These are phyloP conservation scores for Verticillium dahliae DNA, from an alignment of 2,329 filamentous ascomycete genomes.

Conservation along the genomic window DNA sequence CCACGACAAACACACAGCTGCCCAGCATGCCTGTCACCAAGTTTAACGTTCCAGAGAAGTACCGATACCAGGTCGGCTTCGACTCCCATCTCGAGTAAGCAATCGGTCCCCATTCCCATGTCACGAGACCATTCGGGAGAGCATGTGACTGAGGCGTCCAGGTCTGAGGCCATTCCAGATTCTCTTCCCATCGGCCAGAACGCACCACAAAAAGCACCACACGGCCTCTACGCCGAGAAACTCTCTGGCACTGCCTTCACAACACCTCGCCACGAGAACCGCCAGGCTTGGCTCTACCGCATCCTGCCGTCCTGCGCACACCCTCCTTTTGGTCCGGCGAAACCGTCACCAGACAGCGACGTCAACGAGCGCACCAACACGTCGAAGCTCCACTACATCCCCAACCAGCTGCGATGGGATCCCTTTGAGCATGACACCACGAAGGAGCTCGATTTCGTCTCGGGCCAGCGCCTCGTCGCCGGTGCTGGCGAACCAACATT, in stretches of 20 bases:
- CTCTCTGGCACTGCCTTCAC: conserved; percentile 68
- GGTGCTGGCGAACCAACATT: conserved; percentile 73
- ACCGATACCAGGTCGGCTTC: conserved; percentile 76
- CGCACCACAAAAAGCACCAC: conserved; percentile 73
- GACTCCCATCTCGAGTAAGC: conserved; percentile 68
- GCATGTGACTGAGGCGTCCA: conserved; percentile 22
- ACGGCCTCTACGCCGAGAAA: conserved; percentile 78
- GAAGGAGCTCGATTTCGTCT: conserved; percentile 42
- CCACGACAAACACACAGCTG: not conserved
- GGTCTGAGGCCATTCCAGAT: conserved; percentile 68
- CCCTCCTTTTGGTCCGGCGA: conserved; percentile 43
- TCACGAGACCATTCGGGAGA: not conserved
- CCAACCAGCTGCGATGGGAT: conserved; percentile 77
- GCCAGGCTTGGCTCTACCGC: conserved; percentile 67
- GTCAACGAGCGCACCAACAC: conserved; percentile 13
- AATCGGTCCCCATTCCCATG: not conserved
- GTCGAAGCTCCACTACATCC: conserved; percentile 61
- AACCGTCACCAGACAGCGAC: not conserved
- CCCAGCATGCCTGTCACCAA: conserved; percentile 41
- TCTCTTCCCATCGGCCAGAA: conserved; percentile 72
- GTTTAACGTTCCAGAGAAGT: conserved; percentile 47
- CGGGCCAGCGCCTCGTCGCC: conserved; percentile 62
- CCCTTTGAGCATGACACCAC: conserved; percentile 64
- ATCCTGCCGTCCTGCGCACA: conserved; percentile 60
- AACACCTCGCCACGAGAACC: conserved; percentile 60